Base-by-base conservation (phyloP, 495 filamentous ascomycete species). In the Pseudoneurospora amorphoporcata region DNA sequence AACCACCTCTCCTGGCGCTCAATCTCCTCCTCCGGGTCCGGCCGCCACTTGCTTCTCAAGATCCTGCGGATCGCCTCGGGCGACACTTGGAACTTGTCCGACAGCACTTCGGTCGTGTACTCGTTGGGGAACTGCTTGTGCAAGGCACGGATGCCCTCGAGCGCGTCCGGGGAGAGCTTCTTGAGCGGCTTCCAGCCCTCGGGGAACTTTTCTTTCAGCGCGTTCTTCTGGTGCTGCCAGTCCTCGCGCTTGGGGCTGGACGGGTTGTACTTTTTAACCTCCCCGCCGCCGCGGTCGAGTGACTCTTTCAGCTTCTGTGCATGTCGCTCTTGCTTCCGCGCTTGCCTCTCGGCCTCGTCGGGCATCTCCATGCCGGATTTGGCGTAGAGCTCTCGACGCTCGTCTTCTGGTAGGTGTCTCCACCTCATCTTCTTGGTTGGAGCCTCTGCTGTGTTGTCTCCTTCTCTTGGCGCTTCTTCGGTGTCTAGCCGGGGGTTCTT, bases 41-140 rank as follows among this genome's bases (percentile, higher is more conserved):
- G 91, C 72, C 78, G 83, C 95, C 95, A 98, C 73, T 91, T 95
- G 78, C 88, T 90, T 79, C 88, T 93, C 76, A 99, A 80, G 39
- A 99, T 95, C 29, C 95, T 84, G 10, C 94, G 87, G 70, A 98
- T 93, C 7, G 90, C 92, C 75, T 99, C 95, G 1, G 92, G 86
- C 1, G 93, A 94, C 6, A 97, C 85, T 80, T 93, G 84, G 82
- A 98, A 99, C 71, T 94, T 86, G 0, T 90, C 76, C 0, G 95
- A 88, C 6, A 99, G 88, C 42, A 90, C 87, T 10, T 85, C 77
- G 2, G 92, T 96, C 23, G 91, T 90, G 83, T 92, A 97, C 69
- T 83, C 81, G 2, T 91, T 86, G 0, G 95, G 94, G 65, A 92
- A 89, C 74, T 92, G 87, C 3, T 85, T 81, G 78, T 97, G 88